Base-by-base conservation (phyloP, 441 rosid genomes). In the Viola pubescens region DNA sequence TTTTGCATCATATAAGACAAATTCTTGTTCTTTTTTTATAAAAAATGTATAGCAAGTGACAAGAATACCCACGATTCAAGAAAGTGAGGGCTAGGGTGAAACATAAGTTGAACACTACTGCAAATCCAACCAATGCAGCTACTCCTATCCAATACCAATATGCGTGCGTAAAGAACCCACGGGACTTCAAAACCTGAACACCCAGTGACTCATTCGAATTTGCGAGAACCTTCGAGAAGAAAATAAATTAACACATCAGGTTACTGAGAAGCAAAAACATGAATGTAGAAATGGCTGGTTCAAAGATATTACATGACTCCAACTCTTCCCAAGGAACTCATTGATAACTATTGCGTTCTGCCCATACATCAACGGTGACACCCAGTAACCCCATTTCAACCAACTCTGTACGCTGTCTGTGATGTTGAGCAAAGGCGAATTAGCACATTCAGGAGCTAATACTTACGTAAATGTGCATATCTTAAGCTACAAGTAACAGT, bases 351-450 rank as follows among this genome's bases (percentile, higher is more conserved):
- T 73, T 2, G 89, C 94, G 51, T 89, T 86, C 67, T 89, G 91
- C 39, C 73, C 91, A 47, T 89, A 89, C 96, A 89, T 89, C 52
- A 89, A 16, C 38, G 94, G 96, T 5, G 94, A 89, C 64, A 73
- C 58, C 89, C 94, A 89, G 66, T 82, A 89, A 58, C 87, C 91
- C 96, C 96, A 89, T 60, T 69, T 73, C 96, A 86, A 86, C 96
- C 94, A 89, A 58, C 77, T 75, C 75, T 84, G 81, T 37, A 85
- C 73, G 58, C 78, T 60, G 0, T 79, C 88, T 85, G 76, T 48
- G 46, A 26, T 26, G 62, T 65, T 66, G 59, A 60, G 42, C 41
- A 48, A 46, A n/a, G 9, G 54, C 44, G 34, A n/a, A 40, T 39
- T 4, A 58, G 37, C 9, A 40, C 10, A 43, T n/a, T 61, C 0